Evolutionary conservation across 306 rosid genomes (phyloP).

Genomic region (Bauhinia variegata): DNA sequence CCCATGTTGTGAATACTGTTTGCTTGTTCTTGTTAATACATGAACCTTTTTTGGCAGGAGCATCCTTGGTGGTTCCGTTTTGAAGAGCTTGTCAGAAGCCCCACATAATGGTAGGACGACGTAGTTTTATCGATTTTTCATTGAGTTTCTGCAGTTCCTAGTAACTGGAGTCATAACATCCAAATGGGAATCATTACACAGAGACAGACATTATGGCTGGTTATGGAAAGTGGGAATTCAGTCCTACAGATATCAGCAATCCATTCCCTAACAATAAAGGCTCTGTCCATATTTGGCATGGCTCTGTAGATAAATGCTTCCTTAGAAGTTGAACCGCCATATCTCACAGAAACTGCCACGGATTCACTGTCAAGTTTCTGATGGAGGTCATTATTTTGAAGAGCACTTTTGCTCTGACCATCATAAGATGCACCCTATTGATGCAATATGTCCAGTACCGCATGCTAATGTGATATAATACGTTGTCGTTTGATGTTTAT

Average conservation of each 20-base stretch:
- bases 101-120: conserved; percentile 44
- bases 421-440: too few relatives aligned
- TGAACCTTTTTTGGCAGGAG: conserved; percentile 50
- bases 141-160: background rate
- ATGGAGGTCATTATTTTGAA: conserved; percentile 62
- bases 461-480: too few relatives aligned
- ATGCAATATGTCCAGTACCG: too few relatives aligned
- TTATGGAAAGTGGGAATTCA: conserved; percentile 74
- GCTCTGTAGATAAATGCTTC: conserved; percentile 59
- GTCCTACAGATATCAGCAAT: conserved; percentile 48
- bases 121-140: conserved; percentile 32
- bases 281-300: conserved; percentile 78
- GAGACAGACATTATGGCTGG: conserved; percentile 59
- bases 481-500: too few relatives aligned
- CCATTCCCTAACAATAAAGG: conserved; percentile 59
- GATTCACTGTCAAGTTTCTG: conserved; percentile 74
- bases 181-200: conserved; percentile 43
- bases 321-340: conserved; percentile 54
- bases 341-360: conserved; percentile 62
- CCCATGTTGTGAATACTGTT: conserved; percentile 13
- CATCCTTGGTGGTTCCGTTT: conserved; percentile 68
- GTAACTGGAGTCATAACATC: background rate
- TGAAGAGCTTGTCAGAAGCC: conserved; percentile 46
- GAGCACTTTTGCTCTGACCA: conserved; percentile 47
- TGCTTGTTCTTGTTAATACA: background rate